These are phyloP conservation scores for Aspergillus novofumigatus DNA, from an alignment of 2,329 filamentous ascomycete species.

Conservation along the genomic window DNA sequence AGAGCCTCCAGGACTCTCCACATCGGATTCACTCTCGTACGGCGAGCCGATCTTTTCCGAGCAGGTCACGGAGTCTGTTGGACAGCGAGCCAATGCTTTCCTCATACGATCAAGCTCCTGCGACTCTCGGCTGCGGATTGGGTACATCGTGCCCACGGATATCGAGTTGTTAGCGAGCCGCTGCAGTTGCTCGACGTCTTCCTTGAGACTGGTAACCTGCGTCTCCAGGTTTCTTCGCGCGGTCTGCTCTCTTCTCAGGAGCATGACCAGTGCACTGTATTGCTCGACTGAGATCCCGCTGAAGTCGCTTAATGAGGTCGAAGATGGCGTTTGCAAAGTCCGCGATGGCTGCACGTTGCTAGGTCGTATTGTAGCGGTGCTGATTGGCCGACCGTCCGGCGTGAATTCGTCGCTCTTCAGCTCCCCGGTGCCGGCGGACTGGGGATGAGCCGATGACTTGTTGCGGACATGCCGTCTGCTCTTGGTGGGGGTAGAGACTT, in stretches of 20 bases:
- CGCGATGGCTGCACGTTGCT: slow-evolving; percentile 24
- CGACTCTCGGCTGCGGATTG: slow-evolving; percentile 28
- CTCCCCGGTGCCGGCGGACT: slow-evolving; percentile 3
- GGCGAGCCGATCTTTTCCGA: slow-evolving; percentile 12
- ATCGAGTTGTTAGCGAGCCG: slow-evolving; percentile 28
- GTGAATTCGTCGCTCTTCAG: slow-evolving; percentile 8
- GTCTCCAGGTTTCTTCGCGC: slow-evolving; percentile 43
- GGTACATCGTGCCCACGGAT: slow-evolving; percentile 30
- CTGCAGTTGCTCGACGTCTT: slow-evolving; percentile 37
- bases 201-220: slow-evolving; percentile 40
- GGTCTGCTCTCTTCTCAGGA: slow-evolving; percentile 44
- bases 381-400: slow-evolving; percentile 21
- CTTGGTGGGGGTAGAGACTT: slow-evolving; percentile 10
- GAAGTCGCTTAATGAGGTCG: slow-evolving; percentile 30
- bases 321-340: slow-evolving; percentile 24
- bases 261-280: slow-evolving; percentile 43
- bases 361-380: slow-evolving; percentile 31
- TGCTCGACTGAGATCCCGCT: slow-evolving; percentile 42
- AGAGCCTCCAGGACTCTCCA: slow-evolving; percentile 14
- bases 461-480: slow-evolving; percentile 10
- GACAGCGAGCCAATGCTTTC: slow-evolving; percentile 19
- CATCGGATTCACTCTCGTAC: slow-evolving; percentile 26
- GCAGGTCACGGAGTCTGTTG: slow-evolving; percentile 12
- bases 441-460: slow-evolving; percentile 15
- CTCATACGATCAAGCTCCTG: slow-evolving; percentile 29